Base-by-base conservation (phyloP, 106 monocot genomes). In the Allium cepa region DNA sequence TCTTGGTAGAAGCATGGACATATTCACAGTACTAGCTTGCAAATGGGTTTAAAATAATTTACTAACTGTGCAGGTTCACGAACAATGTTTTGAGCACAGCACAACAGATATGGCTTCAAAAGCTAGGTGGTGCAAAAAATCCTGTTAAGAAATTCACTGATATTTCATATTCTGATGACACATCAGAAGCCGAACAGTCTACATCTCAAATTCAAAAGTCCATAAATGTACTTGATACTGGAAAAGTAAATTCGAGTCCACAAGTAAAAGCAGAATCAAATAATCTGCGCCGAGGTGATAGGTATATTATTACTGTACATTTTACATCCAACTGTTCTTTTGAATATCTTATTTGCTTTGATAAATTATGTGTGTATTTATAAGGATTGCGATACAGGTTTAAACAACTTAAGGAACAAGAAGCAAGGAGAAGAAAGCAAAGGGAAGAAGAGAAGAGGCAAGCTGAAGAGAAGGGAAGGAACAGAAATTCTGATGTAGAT, bases 71-170 rank as follows among this genome's bases (percentile, higher is more conserved):
- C 59, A 94, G 94, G 90, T 81, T 94, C 18, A 94, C 94, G 60
- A 94, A 94, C 72, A 94, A 90, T 58, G 68, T 94, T 63, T 57
- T 94, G 72, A 94, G 94, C 74, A 94, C 85, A 8, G 84, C 80
- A 64, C 94, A 94, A 71, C 94, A 94, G 59, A 69, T 90, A 62
- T 94, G 90, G 94, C 90, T 94, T 79, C 94, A 94, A 75, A 94
- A 90, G 72, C 82, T 90, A 66, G 90, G 94, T 22, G 87, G 90
- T 77, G 87, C 94, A 57, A 94, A 87, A 66, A 94, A 81, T 75
- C 79, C 82, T 50, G 76, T 94, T 11, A 82, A 63, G 67, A 75
- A 87, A 51, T 79, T 77, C 14, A 76, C 57, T 59, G 82, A 84
- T 48, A 78, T 51, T 71, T 73, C 72, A 46, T 26, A 18, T 67